Percentiles rank a stretch among this genome's conserved stretches.
These are phyloP conservation scores for Chrysoporthe cubensis DNA, from an alignment of 2,329 filamentous ascomycete genomes.

Conservation along the genomic window DNA sequence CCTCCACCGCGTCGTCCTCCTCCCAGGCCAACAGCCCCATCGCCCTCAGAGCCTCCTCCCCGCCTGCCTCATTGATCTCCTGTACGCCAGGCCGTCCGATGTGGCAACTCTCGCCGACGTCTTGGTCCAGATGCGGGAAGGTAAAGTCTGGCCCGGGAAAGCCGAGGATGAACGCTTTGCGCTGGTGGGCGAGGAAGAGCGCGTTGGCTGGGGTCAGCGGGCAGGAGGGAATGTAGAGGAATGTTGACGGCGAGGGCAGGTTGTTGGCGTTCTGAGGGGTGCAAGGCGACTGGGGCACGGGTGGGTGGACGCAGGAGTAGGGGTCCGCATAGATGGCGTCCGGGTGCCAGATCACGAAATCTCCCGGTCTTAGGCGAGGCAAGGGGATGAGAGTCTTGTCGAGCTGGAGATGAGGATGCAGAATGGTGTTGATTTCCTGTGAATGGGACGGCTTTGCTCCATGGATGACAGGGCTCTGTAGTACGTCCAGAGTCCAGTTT, in stretches of 20 bases:
- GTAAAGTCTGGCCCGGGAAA: slow-evolving; percentile 46
- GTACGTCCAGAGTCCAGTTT: slow-evolving; percentile 20
- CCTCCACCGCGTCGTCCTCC: slow-evolving; percentile 39
- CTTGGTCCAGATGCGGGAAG: neutral
- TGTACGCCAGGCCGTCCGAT: slow-evolving; percentile 41
- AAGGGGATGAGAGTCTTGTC: slow-evolving; percentile 70
- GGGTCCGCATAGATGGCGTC: slow-evolving; percentile 68
- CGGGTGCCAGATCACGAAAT: slow-evolving; percentile 78
- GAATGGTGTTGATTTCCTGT: slow-evolving; percentile 69
- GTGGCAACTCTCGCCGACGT: slow-evolving; percentile 40
- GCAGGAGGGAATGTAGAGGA: slow-evolving; percentile 47
- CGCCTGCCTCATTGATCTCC: slow-evolving; percentile 45
- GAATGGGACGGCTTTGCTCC: slow-evolving; percentile 71
- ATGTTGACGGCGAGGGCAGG: slow-evolving; percentile 26
- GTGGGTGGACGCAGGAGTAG: slow-evolving; percentile 26
- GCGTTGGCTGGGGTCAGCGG: slow-evolving; percentile 49
- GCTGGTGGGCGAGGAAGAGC: slow-evolving; percentile 46
- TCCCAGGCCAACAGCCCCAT: slow-evolving; percentile 49
- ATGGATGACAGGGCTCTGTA: slow-evolving; percentile 60
- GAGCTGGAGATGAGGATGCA: slow-evolving; percentile 75
- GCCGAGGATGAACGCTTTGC: slow-evolving; percentile 47
- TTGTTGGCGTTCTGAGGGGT: neutral
- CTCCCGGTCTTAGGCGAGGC: slow-evolving; percentile 70
- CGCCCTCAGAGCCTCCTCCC: slow-evolving; percentile 44
- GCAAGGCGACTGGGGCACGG: slow-evolving; percentile 16